Percentiles rank a stretch among this genome's conserved stretches.
Evolutionary conservation across 345 rosid genomes (phyloP).

Genomic region (rapeseed (Brassica napus)): Da-Ae NC_063440.1:17015501-17016000

Average conservation of each 20-base stretch:
- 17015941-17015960: slow-evolving; percentile 93
- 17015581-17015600: slow-evolving; percentile 16
- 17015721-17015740: slow-evolving; percentile 26
- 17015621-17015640: neutral
- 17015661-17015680: slow-evolving; percentile 17
- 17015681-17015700: slow-evolving; percentile 7
- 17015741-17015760: neutral
- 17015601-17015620: slow-evolving; percentile 21
- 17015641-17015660: slow-evolving; percentile 18
- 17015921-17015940: slow-evolving; percentile 96
- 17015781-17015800: slow-evolving; percentile 19
- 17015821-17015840: slow-evolving; percentile 14
- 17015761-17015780: neutral
- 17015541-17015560: neutral
- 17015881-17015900: slow-evolving; percentile 90
- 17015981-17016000: slow-evolving; percentile 76
- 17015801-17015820: slow-evolving; percentile 21
- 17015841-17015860: slow-evolving; percentile 80
- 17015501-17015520: neutral
- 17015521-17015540: neutral
- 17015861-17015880: slow-evolving; percentile 94
- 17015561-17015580: neutral
- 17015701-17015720: slow-evolving; percentile 24
- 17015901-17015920: slow-evolving; percentile 96
- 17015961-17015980: slow-evolving; percentile 71